Evolutionary conservation across 108 stramenopile genomes (phyloP).

Genomic region (Cyclostephanos tholiformis): DNA sequence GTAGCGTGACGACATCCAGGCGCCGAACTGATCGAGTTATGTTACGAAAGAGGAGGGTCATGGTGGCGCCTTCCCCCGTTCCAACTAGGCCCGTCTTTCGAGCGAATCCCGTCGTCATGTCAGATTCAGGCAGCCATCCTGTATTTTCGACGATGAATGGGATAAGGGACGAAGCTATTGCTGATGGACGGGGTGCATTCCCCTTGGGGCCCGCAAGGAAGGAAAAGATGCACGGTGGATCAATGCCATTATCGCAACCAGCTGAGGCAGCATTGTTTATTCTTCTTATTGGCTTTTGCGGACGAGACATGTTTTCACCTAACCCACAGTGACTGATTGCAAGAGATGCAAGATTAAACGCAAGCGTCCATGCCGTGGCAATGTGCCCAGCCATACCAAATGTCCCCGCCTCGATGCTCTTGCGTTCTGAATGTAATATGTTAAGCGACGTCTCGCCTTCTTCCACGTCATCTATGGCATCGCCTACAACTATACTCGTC

Average conservation of each 20-base stretch:
- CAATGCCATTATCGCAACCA: constrained; percentile 38
- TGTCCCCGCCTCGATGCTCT: constrained; percentile 16
- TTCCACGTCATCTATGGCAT: constrained; percentile 47
- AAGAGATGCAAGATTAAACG: constrained; percentile 38
- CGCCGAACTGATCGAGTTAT: constrained; percentile 41
- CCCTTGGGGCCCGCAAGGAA: constrained; percentile 50
- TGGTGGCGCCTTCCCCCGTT: constrained; percentile 32
- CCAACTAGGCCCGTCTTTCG: constrained; percentile 55
- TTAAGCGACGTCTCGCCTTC: constrained; percentile 36
- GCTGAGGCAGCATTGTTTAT: constrained; percentile 1
- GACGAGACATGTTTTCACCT: not conserved
- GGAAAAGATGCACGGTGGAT: constrained; percentile 51
- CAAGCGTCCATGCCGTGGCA: constrained; percentile 45
- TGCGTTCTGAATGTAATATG: constrained; percentile 1
- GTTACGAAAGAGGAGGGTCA: constrained; percentile 45
- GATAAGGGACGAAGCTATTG: constrained; percentile 22
- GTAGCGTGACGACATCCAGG: constrained; percentile 44
- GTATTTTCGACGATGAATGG: constrained; percentile 52
- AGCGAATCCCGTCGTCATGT: constrained; percentile 52
- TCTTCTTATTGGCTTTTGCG: not conserved
- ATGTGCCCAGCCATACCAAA: constrained; percentile 60
- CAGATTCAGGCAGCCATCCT: constrained; percentile 50
- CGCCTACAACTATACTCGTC: constrained; percentile 39
- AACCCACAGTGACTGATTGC: constrained; percentile 41
- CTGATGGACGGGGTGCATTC: constrained; percentile 37